Base-by-base conservation (phyloP, 2,329 filamentous ascomycete species). In the Neonectria faginata region DNA sequence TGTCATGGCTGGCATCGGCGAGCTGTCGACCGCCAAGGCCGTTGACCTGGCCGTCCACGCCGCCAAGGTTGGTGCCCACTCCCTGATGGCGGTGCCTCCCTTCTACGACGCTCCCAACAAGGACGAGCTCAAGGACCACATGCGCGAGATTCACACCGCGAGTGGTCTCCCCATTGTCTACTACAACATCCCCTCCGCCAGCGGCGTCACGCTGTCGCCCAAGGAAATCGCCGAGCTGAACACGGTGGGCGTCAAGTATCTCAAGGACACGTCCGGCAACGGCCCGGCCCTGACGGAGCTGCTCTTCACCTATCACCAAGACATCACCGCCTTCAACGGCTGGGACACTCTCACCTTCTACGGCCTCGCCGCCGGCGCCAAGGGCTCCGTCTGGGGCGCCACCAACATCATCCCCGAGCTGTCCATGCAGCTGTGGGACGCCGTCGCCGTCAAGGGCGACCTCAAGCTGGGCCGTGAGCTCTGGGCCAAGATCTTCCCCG, bases 331-430 rank as follows among this genome's bases (percentile, higher is more conserved):
- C 0, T 84, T 86, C 70, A 86, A 86, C 60, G 84, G 84, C 1
- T 86, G 83, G 84, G 84, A 86, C 62, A 85, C 83, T 0, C 73
- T 86, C 16, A 86, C 84, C 0, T 86, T 86, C 69, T 85, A 85
- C 65, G 83, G 84, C 10, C 73, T 86, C 10, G 81, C 80, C 0
- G 83, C 83, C 1, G 84, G 84, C 0, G 81, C 82, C 9, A 82
- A 82, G 50, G 84, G 84, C 3, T 81, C 80, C 3, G 80, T 85
- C 1, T 85, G 83, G 83, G 83, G 83, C 1, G 82, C 83, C 0
- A 80, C 83, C 2, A 85, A 86, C 62, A 75, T 85, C 16, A 81
- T 85, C 10, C 83, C 83, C 0, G 83, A 85, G 65, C 71, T 85
- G 18, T 82, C 82, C 0, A 76, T 83, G 16, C 72, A 83, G 71